Evolutionary conservation across 306 rosid species (phyloP).

Genomic region (Inga leiocalycina): DNA sequence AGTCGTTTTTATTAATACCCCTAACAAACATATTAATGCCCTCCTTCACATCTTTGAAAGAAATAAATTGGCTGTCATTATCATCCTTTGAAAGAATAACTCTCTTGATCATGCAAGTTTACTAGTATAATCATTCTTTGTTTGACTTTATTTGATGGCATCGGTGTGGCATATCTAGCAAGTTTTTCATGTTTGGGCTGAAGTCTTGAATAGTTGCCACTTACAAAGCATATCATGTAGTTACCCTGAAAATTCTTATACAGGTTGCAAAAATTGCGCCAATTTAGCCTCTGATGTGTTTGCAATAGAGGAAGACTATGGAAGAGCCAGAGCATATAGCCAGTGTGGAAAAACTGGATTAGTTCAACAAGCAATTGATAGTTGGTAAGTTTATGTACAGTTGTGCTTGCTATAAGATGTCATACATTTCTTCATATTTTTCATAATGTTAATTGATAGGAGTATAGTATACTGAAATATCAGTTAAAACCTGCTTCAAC

Average conservation of each 20-base stretch:
- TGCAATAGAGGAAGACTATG: slow-evolving; percentile 84
- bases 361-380: slow-evolving; percentile 84
- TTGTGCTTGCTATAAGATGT: slow-evolving; percentile 16
- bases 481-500: neutral
- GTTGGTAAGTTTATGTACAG: slow-evolving; percentile 56
- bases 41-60: neutral
- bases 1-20: neutral
- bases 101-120: neutral
- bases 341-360: slow-evolving; percentile 62
- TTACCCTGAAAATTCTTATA: slow-evolving; percentile 12
- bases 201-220: neutral
- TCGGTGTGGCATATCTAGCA: slow-evolving; percentile 14
- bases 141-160: slow-evolving; percentile 26
- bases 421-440: neutral
- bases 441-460: neutral
- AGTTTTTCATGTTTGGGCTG: slow-evolving; percentile 5
- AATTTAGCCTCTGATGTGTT: slow-evolving; percentile 76
- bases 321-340: slow-evolving; percentile 84
- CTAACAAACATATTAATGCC: neutral
- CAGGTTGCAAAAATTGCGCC: slow-evolving; percentile 98
- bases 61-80: neutral
- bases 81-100: neutral
- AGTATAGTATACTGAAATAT: neutral
- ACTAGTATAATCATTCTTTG: slow-evolving; percentile 4
- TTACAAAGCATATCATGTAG: neutral